Percentiles rank a stretch among this genome's conserved stretches.
Evolutionary conservation across 306 rosid genomes (phyloP).

Genomic region (Rosa persica): DNA sequence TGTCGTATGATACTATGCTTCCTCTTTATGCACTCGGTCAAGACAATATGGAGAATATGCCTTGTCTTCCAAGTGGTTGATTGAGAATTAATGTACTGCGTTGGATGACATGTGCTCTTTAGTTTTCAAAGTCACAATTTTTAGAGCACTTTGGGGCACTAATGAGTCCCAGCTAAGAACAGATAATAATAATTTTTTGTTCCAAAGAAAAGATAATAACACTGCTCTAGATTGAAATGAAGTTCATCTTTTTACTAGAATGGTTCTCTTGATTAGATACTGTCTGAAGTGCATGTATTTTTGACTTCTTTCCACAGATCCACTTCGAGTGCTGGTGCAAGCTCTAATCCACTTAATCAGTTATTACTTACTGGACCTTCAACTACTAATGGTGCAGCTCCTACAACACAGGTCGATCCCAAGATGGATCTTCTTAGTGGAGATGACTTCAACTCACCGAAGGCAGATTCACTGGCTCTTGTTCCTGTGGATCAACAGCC

Average conservation of each 20-base stretch:
- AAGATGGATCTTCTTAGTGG: slow-evolving; percentile 93
- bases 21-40: neutral
- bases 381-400: slow-evolving; percentile 46
- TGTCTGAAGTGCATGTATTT: slow-evolving; percentile 17
- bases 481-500: slow-evolving; percentile 78
- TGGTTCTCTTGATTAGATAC: neutral
- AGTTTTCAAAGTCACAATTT: neutral
- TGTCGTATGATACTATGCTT: neutral
- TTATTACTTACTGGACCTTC: slow-evolving; percentile 76
- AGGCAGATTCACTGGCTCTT: slow-evolving; percentile 85
- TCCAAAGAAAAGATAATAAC: neutral
- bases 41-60: neutral
- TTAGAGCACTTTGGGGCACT: neutral
- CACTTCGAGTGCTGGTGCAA: slow-evolving; percentile 55
- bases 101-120: slow-evolving; percentile 23
- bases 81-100: neutral
- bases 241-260: neutral
- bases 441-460: slow-evolving; percentile 79
- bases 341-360: slow-evolving; percentile 71
- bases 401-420: slow-evolving; percentile 52
- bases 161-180: neutral
- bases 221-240: neutral
- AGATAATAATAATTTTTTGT: no score
- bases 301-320: slow-evolving; percentile 45
- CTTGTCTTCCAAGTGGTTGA: slow-evolving; percentile 13